Percentiles rank a stretch among this genome's conserved stretches.
Conservation (phyloP, 495 filamentous ascomycete species). For the Penicillium simplicissimum region DNA sequence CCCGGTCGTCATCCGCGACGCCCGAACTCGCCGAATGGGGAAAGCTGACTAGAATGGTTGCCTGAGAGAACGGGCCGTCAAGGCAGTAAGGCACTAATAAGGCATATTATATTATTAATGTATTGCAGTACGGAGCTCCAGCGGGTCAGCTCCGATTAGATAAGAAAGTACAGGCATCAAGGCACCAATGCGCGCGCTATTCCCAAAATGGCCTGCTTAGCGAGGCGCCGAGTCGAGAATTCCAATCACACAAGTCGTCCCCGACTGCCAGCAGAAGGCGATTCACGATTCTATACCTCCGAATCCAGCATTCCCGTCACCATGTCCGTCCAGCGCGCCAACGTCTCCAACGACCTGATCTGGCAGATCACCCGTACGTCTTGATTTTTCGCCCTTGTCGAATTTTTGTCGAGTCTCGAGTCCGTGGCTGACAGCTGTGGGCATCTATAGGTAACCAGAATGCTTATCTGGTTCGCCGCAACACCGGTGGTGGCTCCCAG, state of each 20-base stretch:
- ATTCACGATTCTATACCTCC: constrained; percentile 26
- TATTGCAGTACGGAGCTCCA: background rate
- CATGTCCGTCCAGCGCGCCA: constrained; percentile 51
- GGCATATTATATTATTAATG: too few relatives aligned
- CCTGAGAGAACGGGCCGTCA: background rate
- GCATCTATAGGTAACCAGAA: constrained; percentile 67
- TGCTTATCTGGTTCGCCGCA: constrained; percentile 87
- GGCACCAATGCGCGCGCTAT: constrained; percentile 24
- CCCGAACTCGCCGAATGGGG: constrained; percentile 8
- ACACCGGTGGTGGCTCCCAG: constrained; percentile 68
- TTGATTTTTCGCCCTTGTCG: background rate
- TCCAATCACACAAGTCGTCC: constrained; percentile 36
- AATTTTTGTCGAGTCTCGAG: constrained; percentile 1
- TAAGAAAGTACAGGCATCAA: background rate
- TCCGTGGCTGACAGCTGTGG: constrained; percentile 24
- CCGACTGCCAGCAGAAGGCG: constrained; percentile 25
- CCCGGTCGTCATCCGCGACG: constrained; percentile 6
- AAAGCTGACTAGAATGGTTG: background rate
- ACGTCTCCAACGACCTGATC: constrained; percentile 84
- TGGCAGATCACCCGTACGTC: constrained; percentile 88
- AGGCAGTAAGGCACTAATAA: constrained; percentile 7
- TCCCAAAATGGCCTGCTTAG: constrained; percentile 47
- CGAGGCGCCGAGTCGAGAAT: constrained; percentile 36
- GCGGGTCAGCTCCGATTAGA: constrained; percentile 5
- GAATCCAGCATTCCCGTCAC: constrained; percentile 33